Conservation (phyloP, 768 basidiomycete genomes). For the Omphalotus guepiniiformis region DNA sequence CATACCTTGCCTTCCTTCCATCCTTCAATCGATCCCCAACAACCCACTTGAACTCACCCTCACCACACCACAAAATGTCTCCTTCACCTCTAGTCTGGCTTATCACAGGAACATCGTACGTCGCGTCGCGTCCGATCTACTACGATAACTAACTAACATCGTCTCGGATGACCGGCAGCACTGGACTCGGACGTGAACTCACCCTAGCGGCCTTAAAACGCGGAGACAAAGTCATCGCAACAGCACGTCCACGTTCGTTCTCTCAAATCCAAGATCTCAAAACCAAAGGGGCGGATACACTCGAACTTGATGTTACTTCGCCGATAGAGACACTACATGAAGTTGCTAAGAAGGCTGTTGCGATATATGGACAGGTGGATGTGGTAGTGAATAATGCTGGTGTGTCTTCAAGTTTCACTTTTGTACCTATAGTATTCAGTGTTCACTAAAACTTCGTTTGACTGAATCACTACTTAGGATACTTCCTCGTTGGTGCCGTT, state of each 20-base stretch:
- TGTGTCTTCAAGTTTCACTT: constrained; percentile 25
- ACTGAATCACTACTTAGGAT: background rate
- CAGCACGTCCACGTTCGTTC: constrained; percentile 28
- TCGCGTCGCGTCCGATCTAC: constrained; percentile 41
- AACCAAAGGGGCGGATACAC: constrained; percentile 34
- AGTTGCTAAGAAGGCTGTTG: constrained; percentile 38
- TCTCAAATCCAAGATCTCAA: constrained; percentile 15
- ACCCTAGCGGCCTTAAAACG: background rate
- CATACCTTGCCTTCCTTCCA: too few relatives aligned
- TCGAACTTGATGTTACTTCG: constrained; percentile 50
- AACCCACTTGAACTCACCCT: too few relatives aligned
- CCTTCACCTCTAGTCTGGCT: constrained; percentile 11
- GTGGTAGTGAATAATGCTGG: constrained; percentile 68
- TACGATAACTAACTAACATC: constrained; percentile 37
- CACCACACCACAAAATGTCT: too few relatives aligned
- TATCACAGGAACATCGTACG: constrained; percentile 42
- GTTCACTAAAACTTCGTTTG: background rate
- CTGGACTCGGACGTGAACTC: background rate
- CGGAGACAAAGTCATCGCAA: constrained; percentile 65
- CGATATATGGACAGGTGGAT: constrained; percentile 50
- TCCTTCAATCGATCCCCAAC: too few relatives aligned
- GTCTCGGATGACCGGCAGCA: constrained; percentile 17
- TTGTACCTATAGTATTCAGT: background rate
- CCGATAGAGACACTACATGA: constrained; percentile 37
- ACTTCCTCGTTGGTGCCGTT: constrained; percentile 14